Evolutionary conservation across 164 flowering plant genomes (phyloP).

Genomic region (Santalum album): DNA sequence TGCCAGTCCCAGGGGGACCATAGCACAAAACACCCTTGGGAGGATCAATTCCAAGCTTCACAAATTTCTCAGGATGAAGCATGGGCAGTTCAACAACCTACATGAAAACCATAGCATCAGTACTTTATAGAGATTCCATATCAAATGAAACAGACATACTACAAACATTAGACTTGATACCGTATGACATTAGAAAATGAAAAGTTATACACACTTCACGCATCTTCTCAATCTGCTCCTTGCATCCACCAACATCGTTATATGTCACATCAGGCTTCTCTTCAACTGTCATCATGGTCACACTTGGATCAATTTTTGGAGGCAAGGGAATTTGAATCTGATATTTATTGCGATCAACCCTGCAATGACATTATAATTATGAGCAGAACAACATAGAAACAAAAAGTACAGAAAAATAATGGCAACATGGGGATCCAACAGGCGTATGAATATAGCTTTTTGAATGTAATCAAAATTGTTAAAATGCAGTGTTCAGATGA

Average conservation of each 20-base stretch:
- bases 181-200: background rate
- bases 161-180: background rate
- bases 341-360: slow-evolving; percentile 92
- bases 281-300: slow-evolving; percentile 99
- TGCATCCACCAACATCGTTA: slow-evolving; percentile 98
- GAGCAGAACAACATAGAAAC: background rate
- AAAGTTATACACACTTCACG: slow-evolving; percentile 50
- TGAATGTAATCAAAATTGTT: no score
- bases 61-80: slow-evolving; percentile 98
- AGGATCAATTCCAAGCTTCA: slow-evolving; percentile 98
- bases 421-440: no score
- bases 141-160: background rate
- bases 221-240: slow-evolving; percentile 98
- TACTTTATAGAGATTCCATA: no score
- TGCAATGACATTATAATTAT: slow-evolving; percentile 19
- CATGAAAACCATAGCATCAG: slow-evolving; percentile 1
- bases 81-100: slow-evolving; percentile 89
- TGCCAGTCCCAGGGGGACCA: slow-evolving; percentile 99
- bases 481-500: no score
- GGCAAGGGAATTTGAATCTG: slow-evolving; percentile 96
- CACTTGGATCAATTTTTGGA: slow-evolving; percentile 96
- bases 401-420: no score
- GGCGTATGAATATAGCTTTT: no score
- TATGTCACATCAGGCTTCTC: slow-evolving; percentile 97
- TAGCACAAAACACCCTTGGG: slow-evolving; percentile 96